A percentile compares a stretch with the other conserved stretches of the same genome.
Conservation (phyloP, 2,329 filamentous ascomycete species). For the Verticillium alfalfae region DNA sequence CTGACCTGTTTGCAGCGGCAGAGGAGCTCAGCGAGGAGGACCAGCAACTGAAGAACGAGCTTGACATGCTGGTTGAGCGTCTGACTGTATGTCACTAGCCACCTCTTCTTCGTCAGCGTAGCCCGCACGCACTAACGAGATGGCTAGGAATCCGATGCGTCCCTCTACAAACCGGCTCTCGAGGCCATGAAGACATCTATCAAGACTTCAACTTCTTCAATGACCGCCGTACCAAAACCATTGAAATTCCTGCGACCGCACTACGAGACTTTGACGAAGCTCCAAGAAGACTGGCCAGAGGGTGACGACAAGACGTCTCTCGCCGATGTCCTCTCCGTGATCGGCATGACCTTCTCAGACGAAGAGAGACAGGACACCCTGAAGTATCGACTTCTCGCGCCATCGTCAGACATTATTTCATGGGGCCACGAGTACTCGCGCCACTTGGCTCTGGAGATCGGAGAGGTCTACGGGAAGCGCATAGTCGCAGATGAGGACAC, state of each 20-base stretch:
- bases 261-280: constrained; percentile 80
- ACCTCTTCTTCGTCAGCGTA: neutral
- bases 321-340: constrained; percentile 92
- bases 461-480: constrained; percentile 86
- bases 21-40: constrained; percentile 98
- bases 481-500: constrained; percentile 79
- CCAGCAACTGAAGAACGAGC: constrained; percentile 94
- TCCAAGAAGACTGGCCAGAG: constrained; percentile 84
- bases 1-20: constrained; percentile 34
- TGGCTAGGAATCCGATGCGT: constrained; percentile 72
- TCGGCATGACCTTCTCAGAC: constrained; percentile 98
- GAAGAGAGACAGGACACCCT: constrained; percentile 94
- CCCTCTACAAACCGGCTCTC: constrained; percentile 85
- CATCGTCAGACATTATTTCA: constrained; percentile 86
- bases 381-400: constrained; percentile 87
- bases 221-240: constrained; percentile 98
- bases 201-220: constrained; percentile 98
- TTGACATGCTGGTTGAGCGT: constrained; percentile 96
- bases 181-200: constrained; percentile 98
- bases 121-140: constrained; percentile 9
- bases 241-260: constrained; percentile 97
- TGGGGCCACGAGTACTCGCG: constrained; percentile 99
- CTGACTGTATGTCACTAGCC: constrained; percentile 61
- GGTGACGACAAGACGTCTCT: constrained; percentile 83
- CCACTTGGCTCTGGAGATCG: constrained; percentile 91